Base-by-base conservation (phyloP, 495 filamentous ascomycete species). In the Aspergillus taichungensis region DNA sequence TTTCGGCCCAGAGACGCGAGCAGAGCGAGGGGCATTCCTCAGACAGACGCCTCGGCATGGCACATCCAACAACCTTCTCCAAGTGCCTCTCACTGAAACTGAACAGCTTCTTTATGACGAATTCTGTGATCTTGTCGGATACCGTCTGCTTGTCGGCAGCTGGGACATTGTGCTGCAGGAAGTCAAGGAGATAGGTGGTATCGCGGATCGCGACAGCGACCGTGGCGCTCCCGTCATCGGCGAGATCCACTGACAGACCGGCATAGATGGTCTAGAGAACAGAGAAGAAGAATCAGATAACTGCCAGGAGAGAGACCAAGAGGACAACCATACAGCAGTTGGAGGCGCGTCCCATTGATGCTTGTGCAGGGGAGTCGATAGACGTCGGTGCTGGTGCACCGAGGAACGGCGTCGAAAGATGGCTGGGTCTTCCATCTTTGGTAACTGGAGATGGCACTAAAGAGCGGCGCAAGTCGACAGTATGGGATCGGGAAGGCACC, bases 181-280 rank as follows among this genome's bases (percentile, higher is more conserved):
- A 91, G 57, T 92, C 87, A 31, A 87, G 69, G 13, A 85, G 73
- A 55, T 94, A 94, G 0, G 82, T 83, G 5, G 79, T 74, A 60
- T 94, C 87, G 52, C 88, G 85, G 45, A 85, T 76, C 5, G 83
- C 83, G 38, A 91, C 62, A 5, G 81, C 79, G 12, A 87, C 67
- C 0, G 73, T 69, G 6, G 78, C 68, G 0, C 69, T 67, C 31
- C 71, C 61, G 30, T 74, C 52, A 29, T 77, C 67, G 3, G 71
- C 62, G 13, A 73, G 68, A 12, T 69, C 68, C 29, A 67, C 70
- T 1, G 83, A 79, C 27, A 83, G 68, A 33, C 84, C 83, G 18
- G 75, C 72, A 46, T 80, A 88, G 14, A 85, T 73, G 7, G 71
- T 75, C 83, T 87, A 51, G 24, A 8, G 11, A 13, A 29, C 6